A percentile compares a stretch with the other conserved stretches of the same genome.
Conservation (phyloP, 2,329 filamentous ascomycete species). For the Tympanopsis confertula region DNA sequence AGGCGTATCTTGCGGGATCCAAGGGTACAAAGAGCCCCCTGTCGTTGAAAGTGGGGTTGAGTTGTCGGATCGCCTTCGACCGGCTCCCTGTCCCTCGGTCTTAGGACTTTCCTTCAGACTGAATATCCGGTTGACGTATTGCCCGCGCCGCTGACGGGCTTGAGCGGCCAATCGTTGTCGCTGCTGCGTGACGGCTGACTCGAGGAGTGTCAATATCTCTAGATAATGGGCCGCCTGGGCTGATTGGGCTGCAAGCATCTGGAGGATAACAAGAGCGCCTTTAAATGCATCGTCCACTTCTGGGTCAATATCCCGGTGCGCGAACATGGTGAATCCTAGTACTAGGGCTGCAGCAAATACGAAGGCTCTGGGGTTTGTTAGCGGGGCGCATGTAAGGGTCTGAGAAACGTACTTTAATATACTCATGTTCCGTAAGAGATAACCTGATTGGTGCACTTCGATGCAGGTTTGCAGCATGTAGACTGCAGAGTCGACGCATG, state of each 20-base stretch:
- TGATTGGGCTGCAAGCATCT: slow-evolving; percentile 31
- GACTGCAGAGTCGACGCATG: slow-evolving; percentile 41
- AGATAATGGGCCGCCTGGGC: slow-evolving; percentile 45
- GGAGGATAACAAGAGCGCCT: slow-evolving; percentile 35
- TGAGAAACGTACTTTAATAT: slow-evolving; percentile 37
- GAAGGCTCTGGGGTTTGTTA: slow-evolving; percentile 24
- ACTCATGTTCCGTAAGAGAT: slow-evolving; percentile 42
- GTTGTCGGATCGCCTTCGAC: no score
- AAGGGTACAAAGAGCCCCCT: no score
- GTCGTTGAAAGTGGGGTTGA: no score
- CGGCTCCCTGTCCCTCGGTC: neutral
- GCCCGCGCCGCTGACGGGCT: slow-evolving; percentile 8
- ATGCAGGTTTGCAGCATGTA: slow-evolving; percentile 41
- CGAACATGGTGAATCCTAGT: slow-evolving; percentile 43
- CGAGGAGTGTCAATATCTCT: slow-evolving; percentile 36
- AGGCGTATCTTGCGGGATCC: neutral
- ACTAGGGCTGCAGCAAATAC: slow-evolving; percentile 45
- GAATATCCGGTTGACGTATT: slow-evolving; percentile 15
- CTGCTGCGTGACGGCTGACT: slow-evolving; percentile 29
- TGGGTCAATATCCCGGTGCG: slow-evolving; percentile 28
- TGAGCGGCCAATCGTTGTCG: slow-evolving; percentile 8
- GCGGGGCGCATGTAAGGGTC: neutral
- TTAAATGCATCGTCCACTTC: slow-evolving; percentile 35
- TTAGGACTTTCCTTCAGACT: slow-evolving; percentile 5
- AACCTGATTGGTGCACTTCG: slow-evolving; percentile 28